Base-by-base conservation (phyloP, 2,329 filamentous ascomycete genomes). In the Aspergillus jensenii region DNA sequence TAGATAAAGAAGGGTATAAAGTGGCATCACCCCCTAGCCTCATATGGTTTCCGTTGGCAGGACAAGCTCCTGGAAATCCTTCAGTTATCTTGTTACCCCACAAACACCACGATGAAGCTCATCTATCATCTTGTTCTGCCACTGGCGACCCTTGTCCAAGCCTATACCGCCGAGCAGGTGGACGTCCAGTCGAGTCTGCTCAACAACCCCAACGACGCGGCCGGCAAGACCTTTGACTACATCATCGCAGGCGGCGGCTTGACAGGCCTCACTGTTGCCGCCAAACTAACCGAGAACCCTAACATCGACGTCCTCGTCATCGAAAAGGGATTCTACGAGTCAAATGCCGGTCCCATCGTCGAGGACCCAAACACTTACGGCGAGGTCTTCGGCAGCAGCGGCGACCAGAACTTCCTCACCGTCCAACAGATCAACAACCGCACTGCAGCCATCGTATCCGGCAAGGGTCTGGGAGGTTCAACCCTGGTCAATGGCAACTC, bases 211-310 rank as follows among this genome's bases (percentile, higher is more conserved):
- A 56, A 52, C 12, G 35, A 66, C 40, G 54, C 67, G 4, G 37
- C 61, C 12, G 56, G 52, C 5, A 55, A 58, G 15, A 61, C 57
- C 1, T 68, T 60, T 53, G 70, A 73, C 60, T 73, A 73, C 60
- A 57, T 74, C 19, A 65, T 73, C 40, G 68, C 67, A 21, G 71
- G 71, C 8, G 68, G 71, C 47, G 70, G 71, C 33, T 44, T 68
- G 46, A 64, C 69, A 6, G 71, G 70, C 15, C 59, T 73, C 3
- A 69, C 68, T 1, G 55, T 69, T n/a, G 65, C 71, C 4, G 60
- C 60, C n/a, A 55, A 63, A 15, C 62, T 72, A 17, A 60, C 62
- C 1, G 67, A 70, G 46, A 59, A 71, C 40, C 59, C 63, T 3
- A 63, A 68, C 1, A 59, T 67, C 45, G 61, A 40, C 1, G 69